Evolutionary conservation across 2,329 filamentous ascomycete genomes (phyloP).

Genomic region (Colletotrichum incanum): DNA sequence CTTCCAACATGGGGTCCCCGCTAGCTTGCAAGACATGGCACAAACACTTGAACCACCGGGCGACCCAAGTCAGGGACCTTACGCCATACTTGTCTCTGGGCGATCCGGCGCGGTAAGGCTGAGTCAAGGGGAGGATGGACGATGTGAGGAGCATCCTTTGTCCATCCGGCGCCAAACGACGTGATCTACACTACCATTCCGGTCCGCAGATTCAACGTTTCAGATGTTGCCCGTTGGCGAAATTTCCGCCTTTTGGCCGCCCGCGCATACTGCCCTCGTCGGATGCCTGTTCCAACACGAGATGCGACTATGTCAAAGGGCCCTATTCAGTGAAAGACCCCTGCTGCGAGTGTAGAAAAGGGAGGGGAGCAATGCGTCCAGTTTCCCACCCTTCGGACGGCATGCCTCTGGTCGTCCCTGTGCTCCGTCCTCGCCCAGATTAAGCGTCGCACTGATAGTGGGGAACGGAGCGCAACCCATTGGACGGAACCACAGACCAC

Average conservation of each 20-base stretch:
- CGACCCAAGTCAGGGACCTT: conserved; percentile 15
- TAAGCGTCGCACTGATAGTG: conserved; percentile 31
- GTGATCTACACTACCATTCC: conserved; percentile 1
- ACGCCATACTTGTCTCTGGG: conserved; percentile 15
- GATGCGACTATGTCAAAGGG: background rate
- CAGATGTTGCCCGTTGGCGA: conserved; percentile 19
- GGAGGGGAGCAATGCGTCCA: background rate
- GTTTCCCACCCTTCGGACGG: conserved; percentile 22
- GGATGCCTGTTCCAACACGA: conserved; percentile 11
- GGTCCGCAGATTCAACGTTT: conserved; percentile 32
- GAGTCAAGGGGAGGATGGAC: conserved; percentile 10
- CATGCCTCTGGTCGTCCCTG: conserved; percentile 35
- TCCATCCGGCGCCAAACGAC: conserved; percentile 14
- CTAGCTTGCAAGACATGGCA: background rate
- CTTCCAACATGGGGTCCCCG: conserved; percentile 12
- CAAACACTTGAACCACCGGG: background rate
- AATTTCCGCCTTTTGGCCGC: background rate
- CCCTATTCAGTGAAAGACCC: background rate
- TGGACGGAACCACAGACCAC: conserved; percentile 29
- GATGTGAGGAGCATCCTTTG: conserved; percentile 11
- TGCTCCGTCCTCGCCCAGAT: conserved; percentile 34
- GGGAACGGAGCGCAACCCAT: conserved; percentile 1
- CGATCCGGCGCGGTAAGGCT: conserved; percentile 27
- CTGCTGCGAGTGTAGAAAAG: background rate
- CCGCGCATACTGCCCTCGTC: conserved; percentile 17